These are phyloP conservation scores for Quercus lobata DNA, from an alignment of 331 rosid species.

Conservation along the genomic window DNA sequence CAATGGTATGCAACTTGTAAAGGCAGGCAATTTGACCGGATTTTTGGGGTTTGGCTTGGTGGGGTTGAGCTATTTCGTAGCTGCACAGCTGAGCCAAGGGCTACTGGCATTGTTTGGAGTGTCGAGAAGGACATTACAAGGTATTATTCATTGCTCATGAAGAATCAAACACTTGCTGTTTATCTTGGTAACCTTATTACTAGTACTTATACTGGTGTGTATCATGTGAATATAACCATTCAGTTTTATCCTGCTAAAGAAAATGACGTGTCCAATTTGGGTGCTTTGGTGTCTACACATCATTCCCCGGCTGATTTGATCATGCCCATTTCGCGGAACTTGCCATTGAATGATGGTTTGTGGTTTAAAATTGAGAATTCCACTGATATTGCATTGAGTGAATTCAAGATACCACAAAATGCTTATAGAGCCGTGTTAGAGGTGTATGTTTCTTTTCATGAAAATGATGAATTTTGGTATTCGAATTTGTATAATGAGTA, in stretches of 20 bases:
- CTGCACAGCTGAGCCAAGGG: constrained; percentile 82
- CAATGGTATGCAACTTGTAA: constrained; percentile 70
- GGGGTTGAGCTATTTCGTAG: constrained; percentile 92
- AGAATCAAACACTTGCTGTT: constrained; percentile 67
- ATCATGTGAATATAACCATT: constrained; percentile 63
- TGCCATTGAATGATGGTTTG: constrained; percentile 64
- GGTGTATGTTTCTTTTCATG: constrained; percentile 88
- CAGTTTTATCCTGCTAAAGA: constrained; percentile 52
- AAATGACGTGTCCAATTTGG: neutral
- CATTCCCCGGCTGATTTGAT: constrained; percentile 67
- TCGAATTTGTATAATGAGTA: constrained; percentile 59
- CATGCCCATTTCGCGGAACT: constrained; percentile 62
- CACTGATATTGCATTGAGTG: constrained; percentile 34
- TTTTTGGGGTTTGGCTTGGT: constrained; percentile 85
- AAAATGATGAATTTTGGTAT: constrained; percentile 87
- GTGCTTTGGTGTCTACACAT: constrained; percentile 14
- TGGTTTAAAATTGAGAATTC: constrained; percentile 75
- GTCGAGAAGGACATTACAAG: constrained; percentile 78
- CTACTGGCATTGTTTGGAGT: constrained; percentile 73
- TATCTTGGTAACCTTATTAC: constrained; percentile 66
- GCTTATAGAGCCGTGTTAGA: constrained; percentile 81
- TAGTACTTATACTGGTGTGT: constrained; percentile 61
- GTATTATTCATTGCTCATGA: constrained; percentile 52
- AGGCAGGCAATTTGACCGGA: constrained; percentile 87
- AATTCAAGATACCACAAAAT: constrained; percentile 62